Evolutionary conservation across 1,139 yeast species (phyloP), one percentile per base, ranked within the genome.

Genomic region (Candida gigantensis): DNA sequence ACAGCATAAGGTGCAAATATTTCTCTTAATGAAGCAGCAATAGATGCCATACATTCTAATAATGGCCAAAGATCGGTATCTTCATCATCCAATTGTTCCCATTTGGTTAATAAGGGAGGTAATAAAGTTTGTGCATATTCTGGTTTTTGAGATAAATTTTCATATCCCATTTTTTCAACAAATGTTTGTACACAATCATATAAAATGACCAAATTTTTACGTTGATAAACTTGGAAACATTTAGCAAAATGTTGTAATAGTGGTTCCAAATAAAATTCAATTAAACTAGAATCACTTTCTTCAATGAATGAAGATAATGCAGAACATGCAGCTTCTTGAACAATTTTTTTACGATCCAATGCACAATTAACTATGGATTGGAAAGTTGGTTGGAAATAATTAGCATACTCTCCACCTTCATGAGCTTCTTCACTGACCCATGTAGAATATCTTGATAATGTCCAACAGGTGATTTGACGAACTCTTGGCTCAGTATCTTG

Each of bases 401-500:
- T 75, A 12, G 88, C 74, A 53, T 79, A 84, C 17, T 73, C 64
- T 3, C 84, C 85, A 23, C 81, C 81, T 28, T 65, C 71, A 38
- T 66, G 68, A 2, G 84, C 84, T 52, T 83, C 87, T 14, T 71
- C 71, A 36, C 83, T 74, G 13, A 90, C 84, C 96, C 96, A 90
- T 3, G 77, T 53, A 1, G 95, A 76, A 57, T 82, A 92, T 41
- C 97, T 73, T 28, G 96, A 84, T 35, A 92, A 65, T 0, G 97
- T 87, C 98, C 98, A 92, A 65, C 97, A 90, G 0, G 96, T 71
- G 37, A 92, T 92, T 58, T 88, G 95, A 47, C 97, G 75, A 7
- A 92, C 96, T 30, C 95, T 77, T 6, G 96, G 84, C 60, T 89
- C 85, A 10, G 65, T 60, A 57, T 90, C 97, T 39, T 71, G 71